These are phyloP conservation scores for Meyerozyma athensensis DNA, from an alignment of 1,139 yeast species.

Conservation along the genomic window DNA sequence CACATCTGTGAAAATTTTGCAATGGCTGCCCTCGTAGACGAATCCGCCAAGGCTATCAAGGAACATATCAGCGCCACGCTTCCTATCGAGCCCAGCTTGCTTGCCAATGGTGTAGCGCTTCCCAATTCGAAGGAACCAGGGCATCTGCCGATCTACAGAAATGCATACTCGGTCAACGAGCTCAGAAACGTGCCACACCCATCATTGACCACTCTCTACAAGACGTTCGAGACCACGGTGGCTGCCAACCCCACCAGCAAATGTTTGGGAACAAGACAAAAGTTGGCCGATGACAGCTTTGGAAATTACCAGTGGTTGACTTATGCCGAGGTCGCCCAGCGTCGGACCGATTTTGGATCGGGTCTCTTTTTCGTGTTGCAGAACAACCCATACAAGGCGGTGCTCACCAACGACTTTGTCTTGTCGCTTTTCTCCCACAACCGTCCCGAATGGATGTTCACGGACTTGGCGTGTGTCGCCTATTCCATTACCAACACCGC, in stretches of 20 bases:
- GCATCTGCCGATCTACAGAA: slow-evolving; percentile 52
- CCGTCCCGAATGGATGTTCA: slow-evolving; percentile 53
- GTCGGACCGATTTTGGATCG: slow-evolving; percentile 53
- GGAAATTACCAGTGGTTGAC: slow-evolving; percentile 46
- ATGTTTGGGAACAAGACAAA: slow-evolving; percentile 50
- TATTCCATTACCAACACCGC: slow-evolving; percentile 54
- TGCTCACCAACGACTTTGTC: slow-evolving; percentile 27
- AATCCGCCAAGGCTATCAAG: slow-evolving; percentile 7
- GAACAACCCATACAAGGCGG: slow-evolving; percentile 35
- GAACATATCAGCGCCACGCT: slow-evolving; percentile 9
- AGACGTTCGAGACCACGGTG: slow-evolving; percentile 42
- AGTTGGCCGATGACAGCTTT: slow-evolving; percentile 34
- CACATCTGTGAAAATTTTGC: slow-evolving; percentile 1
- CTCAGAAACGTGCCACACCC: slow-evolving; percentile 47
- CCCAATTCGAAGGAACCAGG: slow-evolving; percentile 47
- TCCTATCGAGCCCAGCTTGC: slow-evolving; percentile 12
- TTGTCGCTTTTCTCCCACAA: slow-evolving; percentile 56
- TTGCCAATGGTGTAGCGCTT: slow-evolving; percentile 27
- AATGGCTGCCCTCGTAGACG: slow-evolving; percentile 7
- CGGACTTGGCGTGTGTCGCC: slow-evolving; percentile 56
- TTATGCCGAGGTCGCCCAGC: slow-evolving; percentile 34
- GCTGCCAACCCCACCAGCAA: slow-evolving; percentile 30
- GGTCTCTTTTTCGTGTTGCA: slow-evolving; percentile 56
- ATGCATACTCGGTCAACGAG: slow-evolving; percentile 29
- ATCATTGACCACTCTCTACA: slow-evolving; percentile 44